Evolutionary conservation across 305 asterid genomes (phyloP), one percentile per base, ranked within the genome.

Genomic region (Solanum aculeatissimum): DNA sequence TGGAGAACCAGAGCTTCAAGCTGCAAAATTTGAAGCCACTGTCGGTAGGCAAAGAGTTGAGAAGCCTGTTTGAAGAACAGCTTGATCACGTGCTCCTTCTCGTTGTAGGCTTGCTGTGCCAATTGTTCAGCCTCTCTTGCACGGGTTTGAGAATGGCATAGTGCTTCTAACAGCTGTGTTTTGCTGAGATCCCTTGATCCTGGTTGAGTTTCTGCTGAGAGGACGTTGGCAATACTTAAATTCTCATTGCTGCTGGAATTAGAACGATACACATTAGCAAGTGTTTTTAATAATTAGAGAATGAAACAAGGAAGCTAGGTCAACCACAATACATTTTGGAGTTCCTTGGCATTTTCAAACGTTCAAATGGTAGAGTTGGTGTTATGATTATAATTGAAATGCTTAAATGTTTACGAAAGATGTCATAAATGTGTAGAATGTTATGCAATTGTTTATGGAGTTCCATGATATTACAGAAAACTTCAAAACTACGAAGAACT

Each of bases 131-230:
- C 97, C 58, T 92, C 92, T 86, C 97, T 90, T 82, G 97, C 97
- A 68, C 95, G 92, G 66, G 94, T 93, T 87, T 93, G 97, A 68
- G 97, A 93, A 88, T 93, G 93, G 89, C 97, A 92, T 18, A 93
- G 93, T 63, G 97, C 97, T 86, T 88, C 95, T 49, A 93, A 78
- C 87, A 93, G 86, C 80, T 93, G 72, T 23, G 51, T 81, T 88
- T 91, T 87, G 89, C 87, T 92, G n/a, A 92, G 90, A 82, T 85
- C 86, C 16, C 79, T 68, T 40, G 77, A 80, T 23, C 58, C 70
- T 27, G 85, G 66, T 79, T 62, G 85, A 38, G 89, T 70, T 72
- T 86, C 86, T 42, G 88, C 69, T 53, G 87, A 63, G 58, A 83
- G 93, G 70, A 65, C 72, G 18, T 88, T 84, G 60, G 84, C 60